Base-by-base conservation (phyloP, 169 alveolate species). In the Babesia ovata region DNA sequence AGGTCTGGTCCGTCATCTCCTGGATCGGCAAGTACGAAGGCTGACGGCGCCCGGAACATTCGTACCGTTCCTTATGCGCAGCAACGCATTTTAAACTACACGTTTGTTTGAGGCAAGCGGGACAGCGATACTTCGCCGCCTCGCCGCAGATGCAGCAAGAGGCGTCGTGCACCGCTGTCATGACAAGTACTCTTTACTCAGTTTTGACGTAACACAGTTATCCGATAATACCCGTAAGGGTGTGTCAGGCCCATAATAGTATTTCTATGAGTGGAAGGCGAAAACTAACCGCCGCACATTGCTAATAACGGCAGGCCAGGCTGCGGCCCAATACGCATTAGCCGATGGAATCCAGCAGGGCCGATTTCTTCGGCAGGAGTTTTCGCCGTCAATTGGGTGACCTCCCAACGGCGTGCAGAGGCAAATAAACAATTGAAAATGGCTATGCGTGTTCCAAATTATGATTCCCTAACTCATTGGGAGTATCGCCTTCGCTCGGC, bases 121-220 rank as follows among this genome's bases (percentile, higher is more conserved):
- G 89, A 33, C 89, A 82, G 56, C 78, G 71, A 44, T 82, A 82
- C 45, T 73, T 73, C 9, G 84, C 67, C 14, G 26, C 65, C 46
- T 22, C 21, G 28, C 62, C 39, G 67, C 89, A 82, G 46, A 63
- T 57, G 49, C 81, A 71, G 81, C 70, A 59, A 16, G 16, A 6
- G 44, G 48, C 60, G 21, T 21, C 53, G 14, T n/a, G 17, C 11
- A 1, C 65, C 14, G 66, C 1, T 9, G 19, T 48, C 75, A 66
- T 66, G 26, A 13, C 26, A 22, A 33, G 6, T 4, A 33, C 39
- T 33, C 39, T 33, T 33, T 33, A 33, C 39, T 6, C 39, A 6
- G 39, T 33, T n/a, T 33, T 33, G 6, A 33, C 39, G 39, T 33
- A 2, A 6, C 39, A 33, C 39, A 33, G 39, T 6, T 6, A 33